Conservation (phyloP, 441 rosid genomes). For the Populus hybrid region DNA sequence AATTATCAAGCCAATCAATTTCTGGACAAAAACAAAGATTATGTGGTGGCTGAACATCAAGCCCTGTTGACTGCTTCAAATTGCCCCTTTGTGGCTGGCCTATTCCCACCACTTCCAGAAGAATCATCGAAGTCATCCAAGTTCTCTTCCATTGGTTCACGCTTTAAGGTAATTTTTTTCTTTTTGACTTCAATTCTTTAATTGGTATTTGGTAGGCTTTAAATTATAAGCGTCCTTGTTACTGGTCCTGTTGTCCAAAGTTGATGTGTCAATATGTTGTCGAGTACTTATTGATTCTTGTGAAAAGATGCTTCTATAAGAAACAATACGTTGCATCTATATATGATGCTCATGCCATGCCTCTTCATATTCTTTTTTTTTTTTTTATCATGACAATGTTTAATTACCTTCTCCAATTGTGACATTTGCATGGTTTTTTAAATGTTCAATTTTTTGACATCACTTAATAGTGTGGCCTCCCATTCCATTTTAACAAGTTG, state of each 20-base stretch:
- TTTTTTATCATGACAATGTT: background rate
- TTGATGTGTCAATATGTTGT: background rate
- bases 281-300: background rate
- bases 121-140: constrained; percentile 91
- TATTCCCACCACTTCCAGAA: constrained; percentile 78
- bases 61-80: constrained; percentile 73
- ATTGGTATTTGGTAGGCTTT: background rate
- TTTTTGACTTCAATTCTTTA: background rate
- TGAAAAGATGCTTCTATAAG: background rate
- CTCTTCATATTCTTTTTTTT: background rate
- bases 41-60: constrained; percentile 97
- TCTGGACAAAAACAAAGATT: constrained; percentile 95
- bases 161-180: constrained; percentile 63
- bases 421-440: background rate
- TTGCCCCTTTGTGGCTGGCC: constrained; percentile 68
- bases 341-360: background rate
- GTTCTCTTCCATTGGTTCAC: constrained; percentile 92
- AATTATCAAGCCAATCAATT: constrained; percentile 84
- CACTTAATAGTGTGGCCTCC: background rate
- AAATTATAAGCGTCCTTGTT: background rate
- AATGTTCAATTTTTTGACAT: background rate
- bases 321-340: background rate
- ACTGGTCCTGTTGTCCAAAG: background rate
- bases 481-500: background rate
- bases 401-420: background rate